Evolutionary conservation across 352 stramenopile species (phyloP).

Genomic region (Globisporangium perplexum): DNA sequence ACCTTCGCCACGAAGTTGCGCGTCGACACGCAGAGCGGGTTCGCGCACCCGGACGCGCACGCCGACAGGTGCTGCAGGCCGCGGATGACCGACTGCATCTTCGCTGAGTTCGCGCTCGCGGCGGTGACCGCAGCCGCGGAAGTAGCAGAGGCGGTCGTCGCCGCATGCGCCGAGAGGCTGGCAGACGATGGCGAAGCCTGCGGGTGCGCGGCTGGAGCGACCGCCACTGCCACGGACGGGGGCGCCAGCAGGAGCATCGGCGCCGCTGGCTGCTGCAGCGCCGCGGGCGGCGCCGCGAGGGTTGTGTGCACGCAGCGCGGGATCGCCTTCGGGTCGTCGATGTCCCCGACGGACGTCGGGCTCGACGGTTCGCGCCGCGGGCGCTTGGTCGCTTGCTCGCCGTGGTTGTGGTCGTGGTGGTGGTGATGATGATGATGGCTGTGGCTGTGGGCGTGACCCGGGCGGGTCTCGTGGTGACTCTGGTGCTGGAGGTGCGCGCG

Average conservation of each 20-base stretch:
- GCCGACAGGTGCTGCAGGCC: slow-evolving; percentile 39
- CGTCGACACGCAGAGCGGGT: slow-evolving; percentile 50
- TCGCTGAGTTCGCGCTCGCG: slow-evolving; percentile 29
- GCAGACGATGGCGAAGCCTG: slow-evolving; percentile 11
- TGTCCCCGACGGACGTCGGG: slow-evolving; percentile 43
- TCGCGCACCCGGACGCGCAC: slow-evolving; percentile 33
- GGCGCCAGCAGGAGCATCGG: neutral
- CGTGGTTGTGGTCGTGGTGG: slow-evolving; percentile 9
- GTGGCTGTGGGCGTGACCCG: slow-evolving; percentile 1
- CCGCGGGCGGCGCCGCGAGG: slow-evolving; percentile 2
- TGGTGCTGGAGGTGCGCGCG: neutral
- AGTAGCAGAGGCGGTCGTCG: slow-evolving; percentile 1
- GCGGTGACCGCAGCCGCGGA: too few species aligned
- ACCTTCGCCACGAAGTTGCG: slow-evolving; percentile 55
- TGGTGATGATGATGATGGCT: slow-evolving; percentile 10
- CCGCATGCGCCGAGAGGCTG: neutral
- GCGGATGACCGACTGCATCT: slow-evolving; percentile 55
- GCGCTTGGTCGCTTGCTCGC: slow-evolving; percentile 18
- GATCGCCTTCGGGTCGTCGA: slow-evolving; percentile 19
- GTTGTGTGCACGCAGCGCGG: slow-evolving; percentile 13
- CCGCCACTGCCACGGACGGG: neutral
- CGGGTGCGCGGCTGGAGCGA: neutral
- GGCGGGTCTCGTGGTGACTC: neutral
- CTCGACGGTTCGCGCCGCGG: slow-evolving; percentile 28
- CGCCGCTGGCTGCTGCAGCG: slow-evolving; percentile 6